Evolutionary conservation across 306 rosid species (phyloP).

Genomic region (Cucurbita maxima): DNA sequence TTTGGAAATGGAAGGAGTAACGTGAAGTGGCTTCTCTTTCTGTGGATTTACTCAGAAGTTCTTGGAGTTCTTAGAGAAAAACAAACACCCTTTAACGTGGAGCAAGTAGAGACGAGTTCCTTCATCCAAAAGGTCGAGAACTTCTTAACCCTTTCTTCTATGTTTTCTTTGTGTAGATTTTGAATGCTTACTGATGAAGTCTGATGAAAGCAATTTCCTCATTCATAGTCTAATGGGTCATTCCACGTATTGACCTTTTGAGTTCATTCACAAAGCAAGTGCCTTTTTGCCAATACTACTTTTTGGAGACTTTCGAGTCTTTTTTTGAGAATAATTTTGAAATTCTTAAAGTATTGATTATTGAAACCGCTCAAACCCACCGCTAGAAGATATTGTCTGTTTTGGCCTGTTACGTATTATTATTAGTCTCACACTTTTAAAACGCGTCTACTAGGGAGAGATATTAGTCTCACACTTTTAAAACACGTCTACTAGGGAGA

Average conservation of each 20-base stretch:
- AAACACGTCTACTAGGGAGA: no score
- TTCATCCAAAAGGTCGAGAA: not conserved
- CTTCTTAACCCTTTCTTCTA: not conserved
- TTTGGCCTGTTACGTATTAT: no score
- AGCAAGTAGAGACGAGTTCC: not conserved
- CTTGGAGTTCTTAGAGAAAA: not conserved
- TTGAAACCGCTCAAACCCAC: no score
- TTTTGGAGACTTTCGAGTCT: not conserved
- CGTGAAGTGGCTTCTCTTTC: conserved; percentile 26
- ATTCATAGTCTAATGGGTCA: not conserved
- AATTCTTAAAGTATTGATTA: no score
- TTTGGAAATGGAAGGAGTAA: conserved; percentile 20
- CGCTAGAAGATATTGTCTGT: no score
- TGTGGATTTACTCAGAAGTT: conserved; percentile 6
- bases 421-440: no score
- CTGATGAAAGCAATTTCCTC: not conserved
- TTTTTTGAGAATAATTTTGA: no score
- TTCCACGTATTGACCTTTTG: not conserved
- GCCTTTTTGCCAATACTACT: not conserved
- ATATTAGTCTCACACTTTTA: no score
- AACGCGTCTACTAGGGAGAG: no score
- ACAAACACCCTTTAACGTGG: not conserved
- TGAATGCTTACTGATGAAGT: not conserved
- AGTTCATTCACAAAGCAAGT: not conserved
- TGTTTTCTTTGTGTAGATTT: not conserved